Evolutionary conservation across 2,329 filamentous ascomycete genomes (phyloP).

Genomic region (Colletotrichum chlorophyti): DNA sequence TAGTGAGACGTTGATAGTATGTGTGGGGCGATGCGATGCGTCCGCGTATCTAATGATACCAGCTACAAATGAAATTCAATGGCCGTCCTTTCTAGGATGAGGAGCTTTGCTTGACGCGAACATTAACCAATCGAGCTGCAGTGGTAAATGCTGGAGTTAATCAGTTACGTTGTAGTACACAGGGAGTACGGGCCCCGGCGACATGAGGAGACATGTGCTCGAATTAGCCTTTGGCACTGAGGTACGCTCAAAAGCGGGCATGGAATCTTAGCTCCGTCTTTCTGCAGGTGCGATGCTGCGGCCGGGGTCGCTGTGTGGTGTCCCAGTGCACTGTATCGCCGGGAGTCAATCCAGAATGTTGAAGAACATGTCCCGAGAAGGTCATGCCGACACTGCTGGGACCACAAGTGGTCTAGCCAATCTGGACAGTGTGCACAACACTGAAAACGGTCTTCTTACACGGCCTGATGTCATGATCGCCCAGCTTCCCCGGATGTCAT

Average conservation of each 20-base stretch:
- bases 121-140: not conserved
- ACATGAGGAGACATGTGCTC: conserved; percentile 2
- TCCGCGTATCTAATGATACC: too few species aligned
- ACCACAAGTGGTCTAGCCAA: too few species aligned
- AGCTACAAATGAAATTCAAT: too few species aligned
- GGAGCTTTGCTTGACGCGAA: conserved; percentile 15
- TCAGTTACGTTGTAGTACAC: too few species aligned
- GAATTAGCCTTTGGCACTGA: conserved; percentile 21
- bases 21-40: not conserved
- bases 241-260: not conserved
- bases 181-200: conserved; percentile 13
- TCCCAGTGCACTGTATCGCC: not conserved
- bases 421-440: not conserved
- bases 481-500: conserved; percentile 18
- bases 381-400: not conserved
- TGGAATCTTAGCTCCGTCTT: too few species aligned
- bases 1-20: too few species aligned
- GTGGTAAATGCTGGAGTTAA: conserved; percentile 7
- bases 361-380: not conserved
- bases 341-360: not conserved
- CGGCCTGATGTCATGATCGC: conserved; percentile 16
- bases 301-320: conserved; percentile 5
- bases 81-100: conserved; percentile 1
- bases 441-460: not conserved
- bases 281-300: not conserved